Evolutionary conservation across 139 green algal genomes (phyloP), one percentile per base, ranked within the genome.

Genomic region (Chlamydomonas sphaeroides): DNA sequence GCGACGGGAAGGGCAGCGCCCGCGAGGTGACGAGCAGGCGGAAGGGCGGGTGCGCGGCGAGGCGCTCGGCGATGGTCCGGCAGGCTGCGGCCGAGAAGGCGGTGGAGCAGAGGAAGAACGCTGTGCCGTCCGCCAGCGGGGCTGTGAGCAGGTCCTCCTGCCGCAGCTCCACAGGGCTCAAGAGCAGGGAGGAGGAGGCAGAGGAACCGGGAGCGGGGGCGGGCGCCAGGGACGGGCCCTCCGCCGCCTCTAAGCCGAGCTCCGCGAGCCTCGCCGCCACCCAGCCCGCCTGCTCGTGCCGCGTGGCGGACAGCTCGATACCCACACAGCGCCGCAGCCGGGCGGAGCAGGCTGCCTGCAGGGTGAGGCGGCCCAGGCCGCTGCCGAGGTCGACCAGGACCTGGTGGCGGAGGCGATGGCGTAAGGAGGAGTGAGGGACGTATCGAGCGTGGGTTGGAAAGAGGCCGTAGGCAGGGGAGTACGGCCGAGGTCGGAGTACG

Each of bases 61-160:
- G 68, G 7, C 88, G 85, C 82, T 88, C 78, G 28, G 88, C 82
- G 21, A 92, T 72, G 21, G 77, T 75, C 25, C 83, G 78, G 59
- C 57, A 84, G 26, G 73, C 81, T 0, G 70, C 59, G 15, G 78
- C 85, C 49, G 79, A 62, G 69, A 92, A 92, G 14, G 85, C 88
- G 30, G 88, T 92, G 33, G 85, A 89, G 79, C 88, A 90, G 4
- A 85, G 68, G 67, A 87, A 91, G 38, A 87, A 91, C 57, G 84
- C 83, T 5, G 62, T 78, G 67, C 79, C 87, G 32, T 73, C 79
- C n/a, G 32, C 35, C 36, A 88, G 74, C 49, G 71, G 68, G 62
- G 49, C 79, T 23, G 57, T 88, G 53, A 68, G 68, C 1, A 92
- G 41, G 85, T 92, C 82, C n/a, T 68, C 83, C 7, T 68, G 36